A percentile compares a stretch with the other conserved stretches of the same genome.
These are phyloP conservation scores for Anisodus acutangulus DNA, from an alignment of 257 asterid species.

Conservation along the genomic window DNA sequence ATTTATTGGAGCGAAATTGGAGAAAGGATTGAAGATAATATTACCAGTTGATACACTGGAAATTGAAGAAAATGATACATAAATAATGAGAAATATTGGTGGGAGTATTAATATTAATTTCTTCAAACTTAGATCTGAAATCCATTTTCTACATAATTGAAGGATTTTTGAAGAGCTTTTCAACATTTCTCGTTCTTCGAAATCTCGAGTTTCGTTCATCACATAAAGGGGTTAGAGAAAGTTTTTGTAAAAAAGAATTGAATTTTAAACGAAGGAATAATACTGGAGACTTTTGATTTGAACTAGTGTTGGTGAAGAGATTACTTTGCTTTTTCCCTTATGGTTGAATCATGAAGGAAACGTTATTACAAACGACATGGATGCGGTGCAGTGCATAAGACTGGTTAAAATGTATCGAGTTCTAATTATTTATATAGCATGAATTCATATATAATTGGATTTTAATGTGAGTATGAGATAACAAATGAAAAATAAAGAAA, in stretches of 20 bases:
- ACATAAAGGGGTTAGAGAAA: no score
- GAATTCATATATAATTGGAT: no score
- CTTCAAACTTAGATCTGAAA: slow-evolving; percentile 14
- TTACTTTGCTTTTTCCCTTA: neutral
- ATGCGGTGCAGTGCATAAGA: no score
- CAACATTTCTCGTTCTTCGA: neutral
- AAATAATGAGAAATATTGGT: neutral
- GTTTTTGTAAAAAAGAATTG: no score
- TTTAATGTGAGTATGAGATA: no score
- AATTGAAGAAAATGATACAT: neutral
- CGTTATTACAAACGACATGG: no score
- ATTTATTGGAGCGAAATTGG: no score
- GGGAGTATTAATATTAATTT: neutral
- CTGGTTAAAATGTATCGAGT: no score
- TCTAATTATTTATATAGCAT: no score
- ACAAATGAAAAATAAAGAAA: no score
- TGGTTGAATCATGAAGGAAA: slow-evolving; percentile 25
- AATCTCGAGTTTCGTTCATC: no score
- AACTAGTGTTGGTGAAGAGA: neutral
- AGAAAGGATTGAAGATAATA: neutral
- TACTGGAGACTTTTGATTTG: neutral
- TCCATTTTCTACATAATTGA: neutral
- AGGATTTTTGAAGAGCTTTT: neutral
- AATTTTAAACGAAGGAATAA: no score
- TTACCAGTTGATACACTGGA: neutral